phyloP scores from a whole-genome alignment of 306 rosid species.

The Abrus precatorius region DNA sequence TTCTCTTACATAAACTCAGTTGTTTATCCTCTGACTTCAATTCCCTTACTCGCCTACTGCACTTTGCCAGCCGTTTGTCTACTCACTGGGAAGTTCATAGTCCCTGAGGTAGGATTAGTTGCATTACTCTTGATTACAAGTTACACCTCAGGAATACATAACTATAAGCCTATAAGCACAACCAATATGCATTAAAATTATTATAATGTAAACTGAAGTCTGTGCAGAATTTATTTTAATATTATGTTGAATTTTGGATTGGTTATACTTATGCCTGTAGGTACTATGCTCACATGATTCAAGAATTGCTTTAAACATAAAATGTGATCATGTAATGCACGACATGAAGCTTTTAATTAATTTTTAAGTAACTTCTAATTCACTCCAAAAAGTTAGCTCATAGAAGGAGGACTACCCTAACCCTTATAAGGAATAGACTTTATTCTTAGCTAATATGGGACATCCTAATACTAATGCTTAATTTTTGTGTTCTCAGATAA shows the following conservation, averaged over 20 bases:
- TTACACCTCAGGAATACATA: slow-evolving; percentile 11
- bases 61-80: slow-evolving; percentile 92
- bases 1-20: slow-evolving; percentile 92
- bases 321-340: slow-evolving; percentile 7
- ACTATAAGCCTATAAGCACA: background rate
- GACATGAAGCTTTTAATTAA: no score
- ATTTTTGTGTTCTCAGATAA: slow-evolving; percentile 64
- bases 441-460: no score
- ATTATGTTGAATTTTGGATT: background rate
- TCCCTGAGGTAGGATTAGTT: slow-evolving; percentile 73
- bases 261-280: background rate
- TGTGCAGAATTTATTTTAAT: background rate
- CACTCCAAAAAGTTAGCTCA: no score
- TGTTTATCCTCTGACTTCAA: slow-evolving; percentile 89
- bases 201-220: no score
- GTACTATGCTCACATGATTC: background rate
- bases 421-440: no score
- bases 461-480: slow-evolving; percentile 21
- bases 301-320: slow-evolving; percentile 16
- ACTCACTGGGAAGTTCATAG: slow-evolving; percentile 89
- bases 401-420: no score
- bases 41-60: slow-evolving; percentile 84
- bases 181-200: no score
- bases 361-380: no score
- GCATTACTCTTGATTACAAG: background rate